Evolutionary conservation across 2,329 filamentous ascomycete species (phyloP).

Genomic region (Monosporascus ibericus): DNA sequence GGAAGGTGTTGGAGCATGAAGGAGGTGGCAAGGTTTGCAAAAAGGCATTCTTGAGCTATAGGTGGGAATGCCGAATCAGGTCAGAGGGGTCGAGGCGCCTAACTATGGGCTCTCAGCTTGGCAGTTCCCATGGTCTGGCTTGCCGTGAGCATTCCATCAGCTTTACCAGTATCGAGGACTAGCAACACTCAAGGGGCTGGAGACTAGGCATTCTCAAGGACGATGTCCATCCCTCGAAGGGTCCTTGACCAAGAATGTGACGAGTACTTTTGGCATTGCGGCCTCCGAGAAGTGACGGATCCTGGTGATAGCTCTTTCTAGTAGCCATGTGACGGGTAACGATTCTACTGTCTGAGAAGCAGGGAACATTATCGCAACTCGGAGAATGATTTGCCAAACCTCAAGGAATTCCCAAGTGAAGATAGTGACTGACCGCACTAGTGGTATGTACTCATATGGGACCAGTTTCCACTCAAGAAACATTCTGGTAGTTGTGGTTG

Average conservation of each 20-base stretch:
- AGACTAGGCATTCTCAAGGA: conserved; percentile 11
- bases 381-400: no score
- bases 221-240: conserved; percentile 1
- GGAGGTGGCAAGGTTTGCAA: conserved; percentile 8
- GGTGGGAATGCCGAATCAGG: conserved; percentile 6
- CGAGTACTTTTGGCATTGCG: neutral
- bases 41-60: conserved; percentile 8
- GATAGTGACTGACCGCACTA: no score
- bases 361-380: no score
- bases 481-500: no score
- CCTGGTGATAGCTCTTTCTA: neutral
- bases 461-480: no score
- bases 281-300: neutral
- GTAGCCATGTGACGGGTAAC: neutral
- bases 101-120: conserved; percentile 12
- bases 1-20: conserved; percentile 19
- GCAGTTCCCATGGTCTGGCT: conserved; percentile 9
- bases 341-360: no score
- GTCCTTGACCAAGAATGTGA: neutral
- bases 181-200: conserved; percentile 12
- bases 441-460: no score
- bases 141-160: conserved; percentile 8
- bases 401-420: no score
- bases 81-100: conserved; percentile 1
- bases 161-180: conserved; percentile 12